These are phyloP conservation scores for Lactuca sativa DNA, from an alignment of 129 eudicot species.

Conservation along the genomic window DNA sequence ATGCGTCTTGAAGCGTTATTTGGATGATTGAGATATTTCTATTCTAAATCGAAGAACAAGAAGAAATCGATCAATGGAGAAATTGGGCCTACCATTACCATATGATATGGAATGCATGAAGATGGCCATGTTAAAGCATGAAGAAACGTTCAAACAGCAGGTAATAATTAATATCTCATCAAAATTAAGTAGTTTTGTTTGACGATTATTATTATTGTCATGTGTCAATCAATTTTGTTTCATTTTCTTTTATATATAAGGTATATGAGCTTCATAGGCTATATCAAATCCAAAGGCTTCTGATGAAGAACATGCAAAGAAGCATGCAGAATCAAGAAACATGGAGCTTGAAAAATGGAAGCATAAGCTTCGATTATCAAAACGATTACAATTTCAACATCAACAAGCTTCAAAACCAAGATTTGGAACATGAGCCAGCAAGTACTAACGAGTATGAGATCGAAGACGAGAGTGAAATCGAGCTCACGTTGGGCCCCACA, in stretches of 20 bases:
- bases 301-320: slow-evolving; percentile 34
- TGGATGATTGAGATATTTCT: neutral
- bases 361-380: slow-evolving; percentile 4
- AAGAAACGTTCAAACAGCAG: slow-evolving; percentile 82
- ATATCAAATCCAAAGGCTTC: slow-evolving; percentile 27
- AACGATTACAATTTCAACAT: slow-evolving; percentile 12
- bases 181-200: too few relatives aligned
- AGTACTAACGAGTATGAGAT: slow-evolving; percentile 2
- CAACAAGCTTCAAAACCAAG: slow-evolving; percentile 5
- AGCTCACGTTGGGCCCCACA: slow-evolving; percentile 36
- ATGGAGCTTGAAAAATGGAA: slow-evolving; percentile 18
- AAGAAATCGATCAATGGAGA: slow-evolving; percentile 46
- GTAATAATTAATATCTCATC: slow-evolving; percentile 28
- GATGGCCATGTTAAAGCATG: slow-evolving; percentile 91
- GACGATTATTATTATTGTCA: too few relatives aligned
- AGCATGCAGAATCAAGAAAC: slow-evolving; percentile 31
- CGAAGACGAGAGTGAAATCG: slow-evolving; percentile 32
- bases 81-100: slow-evolving; percentile 43
- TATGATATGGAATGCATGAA: slow-evolving; percentile 75
- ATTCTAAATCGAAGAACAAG: neutral
- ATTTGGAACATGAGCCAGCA: neutral
- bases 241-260: neutral
- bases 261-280: slow-evolving; percentile 35
- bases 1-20: neutral
- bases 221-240: neutral